Evolutionary conservation across 192 early-diverging fungal genomes (phyloP).

Genomic region (Funneliformis mosseae): DNA sequence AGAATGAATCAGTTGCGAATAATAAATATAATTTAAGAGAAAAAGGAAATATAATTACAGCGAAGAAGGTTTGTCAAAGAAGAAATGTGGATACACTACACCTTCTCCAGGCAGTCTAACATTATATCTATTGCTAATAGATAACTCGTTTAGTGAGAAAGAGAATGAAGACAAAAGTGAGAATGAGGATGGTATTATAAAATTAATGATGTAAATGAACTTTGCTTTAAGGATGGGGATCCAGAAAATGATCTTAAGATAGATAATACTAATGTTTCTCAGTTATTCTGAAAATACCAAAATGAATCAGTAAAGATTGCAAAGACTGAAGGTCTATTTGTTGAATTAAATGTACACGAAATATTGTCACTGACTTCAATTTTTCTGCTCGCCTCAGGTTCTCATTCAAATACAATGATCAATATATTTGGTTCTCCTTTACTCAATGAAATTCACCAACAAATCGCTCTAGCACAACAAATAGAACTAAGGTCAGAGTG

Average conservation of each 20-base stretch:
- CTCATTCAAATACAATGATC: slow-evolving; percentile 26
- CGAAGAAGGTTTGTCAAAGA: not conserved
- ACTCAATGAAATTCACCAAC: slow-evolving; percentile 23
- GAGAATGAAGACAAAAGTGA: not conserved
- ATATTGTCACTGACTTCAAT: slow-evolving; percentile 23
- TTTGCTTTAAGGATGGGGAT: not conserved
- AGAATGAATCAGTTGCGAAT: not conserved
- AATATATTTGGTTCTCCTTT: slow-evolving; percentile 12
- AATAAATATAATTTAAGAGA: slow-evolving; percentile 19
- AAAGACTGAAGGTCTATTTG: slow-evolving; percentile 1
- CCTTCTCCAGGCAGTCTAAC: slow-evolving; percentile 8
- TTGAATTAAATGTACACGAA: slow-evolving; percentile 31
- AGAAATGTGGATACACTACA: slow-evolving; percentile 9
- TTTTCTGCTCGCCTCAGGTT: not conserved
- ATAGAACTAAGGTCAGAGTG: slow-evolving; percentile 22
- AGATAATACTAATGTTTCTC: slow-evolving; percentile 20
- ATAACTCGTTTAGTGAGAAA: not conserved
- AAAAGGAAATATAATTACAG: slow-evolving; percentile 12
- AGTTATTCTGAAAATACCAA: slow-evolving; percentile 14
- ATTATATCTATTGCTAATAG: slow-evolving; percentile 1
- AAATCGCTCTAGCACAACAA: slow-evolving; percentile 4
- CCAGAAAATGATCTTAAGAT: slow-evolving; percentile 6
- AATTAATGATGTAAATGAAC: slow-evolving; percentile 1
- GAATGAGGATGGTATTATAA: not conserved
- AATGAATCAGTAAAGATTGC: slow-evolving; percentile 17